These are phyloP conservation scores for Angomonas desouzai DNA, from an alignment of 208 protist species.

Conservation along the genomic window DNA sequence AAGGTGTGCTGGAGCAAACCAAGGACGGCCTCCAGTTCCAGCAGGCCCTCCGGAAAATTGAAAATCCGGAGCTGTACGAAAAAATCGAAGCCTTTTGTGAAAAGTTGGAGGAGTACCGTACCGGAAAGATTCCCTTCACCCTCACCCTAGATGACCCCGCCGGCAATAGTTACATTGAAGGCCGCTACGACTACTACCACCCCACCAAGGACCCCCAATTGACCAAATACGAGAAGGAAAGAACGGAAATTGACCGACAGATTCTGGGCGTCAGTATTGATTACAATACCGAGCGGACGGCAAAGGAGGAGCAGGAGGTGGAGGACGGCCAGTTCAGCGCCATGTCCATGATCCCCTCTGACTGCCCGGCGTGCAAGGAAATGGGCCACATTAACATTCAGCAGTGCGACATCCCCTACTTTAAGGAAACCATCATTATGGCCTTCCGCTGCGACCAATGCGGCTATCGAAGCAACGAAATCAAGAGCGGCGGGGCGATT, in stretches of 20 bases:
- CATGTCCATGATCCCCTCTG: constrained; percentile 56
- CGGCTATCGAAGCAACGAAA: constrained; percentile 93
- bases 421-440: constrained; percentile 95
- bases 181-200: constrained; percentile 86
- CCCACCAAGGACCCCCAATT: constrained; percentile 84
- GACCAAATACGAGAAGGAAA: constrained; percentile 76
- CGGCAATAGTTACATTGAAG: constrained; percentile 93
- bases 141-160: constrained; percentile 92
- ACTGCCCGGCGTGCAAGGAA: constrained; percentile 74
- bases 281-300: constrained; percentile 84
- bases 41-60: constrained; percentile 66
- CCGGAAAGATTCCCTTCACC: constrained; percentile 82
- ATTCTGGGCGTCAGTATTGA: constrained; percentile 81
- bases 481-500: constrained; percentile 91
- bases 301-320: constrained; percentile 65
- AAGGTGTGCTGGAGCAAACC: constrained; percentile 89
- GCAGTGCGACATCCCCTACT: constrained; percentile 91
- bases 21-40: constrained; percentile 68
- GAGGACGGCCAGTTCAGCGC: constrained; percentile 76
- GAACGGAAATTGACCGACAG: constrained; percentile 85
- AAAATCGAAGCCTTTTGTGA: constrained; percentile 78
- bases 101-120: constrained; percentile 56
- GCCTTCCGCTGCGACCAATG: constrained; percentile 91
- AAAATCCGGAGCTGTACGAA: constrained; percentile 76
- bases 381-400: constrained; percentile 77